Evolutionary conservation across 306 rosid genomes (phyloP).

Genomic region (Lotus japonicus): DNA sequence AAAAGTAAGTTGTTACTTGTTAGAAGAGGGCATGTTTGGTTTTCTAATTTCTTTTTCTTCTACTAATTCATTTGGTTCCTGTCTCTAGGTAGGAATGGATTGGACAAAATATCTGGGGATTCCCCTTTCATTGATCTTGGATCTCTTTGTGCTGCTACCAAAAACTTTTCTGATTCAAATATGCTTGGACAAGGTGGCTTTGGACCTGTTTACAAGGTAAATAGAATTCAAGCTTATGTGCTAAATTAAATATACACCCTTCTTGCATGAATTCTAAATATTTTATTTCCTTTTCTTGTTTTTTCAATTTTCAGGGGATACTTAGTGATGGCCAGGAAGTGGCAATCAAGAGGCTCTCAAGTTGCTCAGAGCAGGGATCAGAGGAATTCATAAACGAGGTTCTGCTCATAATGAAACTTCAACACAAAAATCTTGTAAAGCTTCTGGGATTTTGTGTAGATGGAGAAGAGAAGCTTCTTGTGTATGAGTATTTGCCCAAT

Average conservation of each 20-base stretch:
- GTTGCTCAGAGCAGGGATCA: constrained; percentile 51
- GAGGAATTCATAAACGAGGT: constrained; percentile 63
- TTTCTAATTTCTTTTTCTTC: neutral
- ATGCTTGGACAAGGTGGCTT: constrained; percentile 79
- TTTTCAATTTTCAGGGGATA: constrained; percentile 23
- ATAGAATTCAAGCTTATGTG: neutral
- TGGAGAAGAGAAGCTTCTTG: constrained; percentile 52
- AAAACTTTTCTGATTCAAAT: constrained; percentile 44
- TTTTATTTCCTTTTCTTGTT: neutral
- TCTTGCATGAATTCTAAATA: neutral
- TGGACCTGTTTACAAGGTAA: constrained; percentile 73
- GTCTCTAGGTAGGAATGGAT: constrained; percentile 24
- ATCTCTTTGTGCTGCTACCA: constrained; percentile 45
- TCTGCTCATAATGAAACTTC: constrained; percentile 50
- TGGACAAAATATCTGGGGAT: constrained; percentile 11
- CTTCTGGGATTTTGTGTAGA: constrained; percentile 62
- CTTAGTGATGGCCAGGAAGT: constrained; percentile 48
- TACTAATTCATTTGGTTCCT: neutral
- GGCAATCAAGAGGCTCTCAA: constrained; percentile 68
- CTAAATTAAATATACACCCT: neutral
- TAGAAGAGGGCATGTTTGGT: neutral
- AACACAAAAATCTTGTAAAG: constrained; percentile 67
- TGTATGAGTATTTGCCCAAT: constrained; percentile 64
- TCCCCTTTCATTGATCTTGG: constrained; percentile 39
- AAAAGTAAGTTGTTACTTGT: constrained; percentile 24